phyloP scores from a whole-genome alignment of 2,329 filamentous ascomycete species.

The Stylonectria norvegica region DNA sequence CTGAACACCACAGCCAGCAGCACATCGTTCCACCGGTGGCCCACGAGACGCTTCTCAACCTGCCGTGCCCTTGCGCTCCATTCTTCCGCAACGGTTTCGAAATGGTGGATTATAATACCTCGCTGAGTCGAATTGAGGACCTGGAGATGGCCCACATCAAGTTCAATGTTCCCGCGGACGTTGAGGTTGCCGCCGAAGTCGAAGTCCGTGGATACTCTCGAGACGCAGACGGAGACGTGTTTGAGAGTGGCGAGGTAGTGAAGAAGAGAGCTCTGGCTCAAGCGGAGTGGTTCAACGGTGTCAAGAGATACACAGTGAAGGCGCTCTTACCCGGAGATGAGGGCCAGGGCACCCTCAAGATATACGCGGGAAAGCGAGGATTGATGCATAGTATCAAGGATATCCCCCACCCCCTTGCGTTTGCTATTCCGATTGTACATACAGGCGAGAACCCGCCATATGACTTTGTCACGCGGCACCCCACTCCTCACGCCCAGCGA shows the following conservation, averaged over 20 bases:
- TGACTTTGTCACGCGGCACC: slow-evolving; percentile 88
- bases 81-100: slow-evolving; percentile 82
- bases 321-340: slow-evolving; percentile 88
- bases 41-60: slow-evolving; percentile 77
- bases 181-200: slow-evolving; percentile 89
- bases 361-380: slow-evolving; percentile 91
- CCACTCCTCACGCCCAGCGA: slow-evolving; percentile 93
- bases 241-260: slow-evolving; percentile 84
- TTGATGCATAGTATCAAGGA: slow-evolving; percentile 97
- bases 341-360: slow-evolving; percentile 79
- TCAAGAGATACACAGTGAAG: slow-evolving; percentile 92
- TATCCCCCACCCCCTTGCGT: slow-evolving; percentile 86
- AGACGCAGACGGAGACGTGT: slow-evolving; percentile 86
- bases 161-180: slow-evolving; percentile 80
- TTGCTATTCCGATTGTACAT: slow-evolving; percentile 86
- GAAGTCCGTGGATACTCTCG: slow-evolving; percentile 77
- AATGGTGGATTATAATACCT: slow-evolving; percentile 88
- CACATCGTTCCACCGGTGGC: slow-evolving; percentile 88
- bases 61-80: slow-evolving; percentile 80
- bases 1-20: slow-evolving; percentile 81
- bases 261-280: slow-evolving; percentile 86
- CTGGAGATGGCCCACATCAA: slow-evolving; percentile 91
- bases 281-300: slow-evolving; percentile 82
- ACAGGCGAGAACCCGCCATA: slow-evolving; percentile 90
- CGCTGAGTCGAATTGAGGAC: slow-evolving; percentile 78